Evolutionary conservation across 2,329 filamentous ascomycete species (phyloP).

Genomic region (Cladorrhinum sp.): DNA sequence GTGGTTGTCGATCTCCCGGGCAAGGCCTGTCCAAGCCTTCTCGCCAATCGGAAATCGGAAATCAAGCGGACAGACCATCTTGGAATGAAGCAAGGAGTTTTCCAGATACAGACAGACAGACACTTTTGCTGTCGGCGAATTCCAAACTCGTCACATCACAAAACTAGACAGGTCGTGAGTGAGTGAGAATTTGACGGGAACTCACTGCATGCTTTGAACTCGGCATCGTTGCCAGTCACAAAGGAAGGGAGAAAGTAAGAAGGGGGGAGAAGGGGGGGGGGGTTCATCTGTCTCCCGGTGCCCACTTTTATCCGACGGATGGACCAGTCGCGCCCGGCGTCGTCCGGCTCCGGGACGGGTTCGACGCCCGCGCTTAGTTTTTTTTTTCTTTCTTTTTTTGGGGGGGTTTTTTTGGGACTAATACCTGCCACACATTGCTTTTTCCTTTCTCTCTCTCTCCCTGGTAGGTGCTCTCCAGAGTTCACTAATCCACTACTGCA

Average conservation of each 20-base stretch:
- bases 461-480: not conserved
- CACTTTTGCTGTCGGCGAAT: not conserved
- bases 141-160: not conserved
- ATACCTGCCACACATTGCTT: not conserved
- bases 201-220: too few species aligned
- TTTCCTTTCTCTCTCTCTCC: not conserved
- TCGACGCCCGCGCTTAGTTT: not conserved
- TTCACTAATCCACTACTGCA: too few species aligned
- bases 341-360: not conserved
- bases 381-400: not conserved
- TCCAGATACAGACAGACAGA: not conserved
- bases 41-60: not conserved
- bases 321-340: not conserved
- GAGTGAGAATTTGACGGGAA: too few species aligned
- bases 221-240: too few species aligned
- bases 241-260: not conserved
- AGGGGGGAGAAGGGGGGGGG: not conserved
- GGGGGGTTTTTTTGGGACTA: not conserved
- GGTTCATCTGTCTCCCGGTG: not conserved
- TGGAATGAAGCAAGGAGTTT: not conserved
- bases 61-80: not conserved
- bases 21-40: not conserved
- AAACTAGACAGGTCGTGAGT: not conserved
- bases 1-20: constrained; percentile 4
- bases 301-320: not conserved